Evolutionary conservation across 495 filamentous ascomycete species (phyloP).

Genomic region (Sphaerosporella brunnea): DNA sequence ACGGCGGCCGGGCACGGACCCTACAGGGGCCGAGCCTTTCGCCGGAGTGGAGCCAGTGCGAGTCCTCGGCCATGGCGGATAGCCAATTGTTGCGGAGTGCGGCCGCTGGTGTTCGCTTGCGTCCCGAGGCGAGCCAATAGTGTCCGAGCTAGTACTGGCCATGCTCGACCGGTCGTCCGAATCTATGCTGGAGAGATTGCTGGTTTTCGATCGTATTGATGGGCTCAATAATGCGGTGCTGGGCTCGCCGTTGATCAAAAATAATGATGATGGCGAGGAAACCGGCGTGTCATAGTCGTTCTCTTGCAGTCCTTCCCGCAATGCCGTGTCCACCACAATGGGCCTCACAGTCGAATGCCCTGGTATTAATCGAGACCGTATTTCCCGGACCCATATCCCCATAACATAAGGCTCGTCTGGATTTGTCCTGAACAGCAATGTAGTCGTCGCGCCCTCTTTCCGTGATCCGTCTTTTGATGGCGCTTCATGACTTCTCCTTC

Average conservation of each 20-base stretch:
- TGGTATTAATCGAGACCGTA: conserved; percentile 10
- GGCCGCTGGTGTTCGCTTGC: not conserved
- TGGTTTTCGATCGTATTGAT: conserved; percentile 20
- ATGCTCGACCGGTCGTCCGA: conserved; percentile 22
- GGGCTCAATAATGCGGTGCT: conserved; percentile 24
- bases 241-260: conserved; percentile 23
- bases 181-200: conserved; percentile 23
- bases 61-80: conserved; percentile 12
- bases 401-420: conserved; percentile 4
- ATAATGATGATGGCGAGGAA: conserved; percentile 14
- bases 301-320: conserved; percentile 13
- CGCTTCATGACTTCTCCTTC: conserved; percentile 21
- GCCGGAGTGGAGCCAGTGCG: conserved; percentile 4
- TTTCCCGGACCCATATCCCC: conserved; percentile 20
- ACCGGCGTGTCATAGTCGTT: conserved; percentile 9
- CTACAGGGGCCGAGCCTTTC: not conserved
- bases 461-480: conserved; percentile 11
- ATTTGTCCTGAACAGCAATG: conserved; percentile 14
- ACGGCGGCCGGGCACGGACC: conserved; percentile 8
- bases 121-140: not conserved
- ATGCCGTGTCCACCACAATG: conserved; percentile 4
- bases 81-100: not conserved
- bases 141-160: conserved; percentile 16
- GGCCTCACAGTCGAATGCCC: conserved; percentile 1
- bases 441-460: conserved; percentile 12